phyloP scores from a whole-genome alignment of 257 asterid genomes.

The Solanum arcanum region DNA sequence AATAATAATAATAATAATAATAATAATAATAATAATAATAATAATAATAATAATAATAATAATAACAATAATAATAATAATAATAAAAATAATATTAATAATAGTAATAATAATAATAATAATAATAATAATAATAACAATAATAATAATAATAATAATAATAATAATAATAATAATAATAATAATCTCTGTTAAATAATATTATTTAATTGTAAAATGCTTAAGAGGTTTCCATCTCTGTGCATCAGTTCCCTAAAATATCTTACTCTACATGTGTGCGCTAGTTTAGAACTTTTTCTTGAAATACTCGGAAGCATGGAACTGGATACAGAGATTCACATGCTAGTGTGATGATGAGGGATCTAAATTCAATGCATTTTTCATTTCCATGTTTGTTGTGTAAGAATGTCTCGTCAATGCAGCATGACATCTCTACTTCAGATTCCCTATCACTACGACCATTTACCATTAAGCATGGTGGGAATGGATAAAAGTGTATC shows the following conservation, averaged over 20 bases:
- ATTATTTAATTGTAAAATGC: background rate
- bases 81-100: no score
- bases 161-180: no score
- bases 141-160: no score
- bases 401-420: background rate
- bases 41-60: no score
- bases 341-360: background rate
- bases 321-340: background rate
- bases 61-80: no score
- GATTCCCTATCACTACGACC: background rate
- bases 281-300: background rate
- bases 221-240: background rate
- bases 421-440: background rate
- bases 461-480: background rate
- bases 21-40: no score
- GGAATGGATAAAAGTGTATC: background rate
- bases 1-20: no score
- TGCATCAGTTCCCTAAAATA: background rate
- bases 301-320: background rate
- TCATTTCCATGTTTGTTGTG: background rate
- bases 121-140: no score
- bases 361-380: background rate
- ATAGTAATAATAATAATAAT: no score
- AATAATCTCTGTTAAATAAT: no score
- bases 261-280: background rate